Evolutionary conservation across 2,329 filamentous ascomycete species (phyloP), one percentile per base, ranked within the genome.

Genomic region (Cordyceps cicadae): DNA sequence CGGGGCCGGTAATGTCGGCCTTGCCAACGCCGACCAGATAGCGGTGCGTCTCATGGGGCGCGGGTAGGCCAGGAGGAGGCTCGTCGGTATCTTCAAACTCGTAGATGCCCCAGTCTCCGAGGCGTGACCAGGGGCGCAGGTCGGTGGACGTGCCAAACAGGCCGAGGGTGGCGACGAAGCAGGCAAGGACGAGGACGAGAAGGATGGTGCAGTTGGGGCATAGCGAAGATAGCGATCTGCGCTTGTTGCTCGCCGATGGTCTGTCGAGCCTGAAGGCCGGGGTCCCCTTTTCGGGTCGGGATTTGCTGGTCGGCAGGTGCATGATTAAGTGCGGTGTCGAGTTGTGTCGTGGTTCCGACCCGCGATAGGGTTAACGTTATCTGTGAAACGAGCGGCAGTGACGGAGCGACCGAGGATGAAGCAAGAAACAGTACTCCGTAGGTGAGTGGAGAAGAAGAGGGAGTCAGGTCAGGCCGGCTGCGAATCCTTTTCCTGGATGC

Each of bases 1-100:
- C 89, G 0, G 91, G 90, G 4, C 89, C 80, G 1, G 80, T 83
- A 64, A 83, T 80, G 65, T 83, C 80, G 17, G 75, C 81, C 65
- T 81, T 82, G 49, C 81, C 80, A 14, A 78, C 78, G 3, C 80
- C 80, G 19, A 83, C 63, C 3, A 83, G 71, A 62, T 81, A 83
- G n/a, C 63, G 58, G 14, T 62, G 54, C 49, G 54, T 63, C 54
- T 61, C 59, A 48, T 61, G 48, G 4, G 58, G 61, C 5, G 45
- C 15, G n/a, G 60, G 48, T n/a, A 62, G 54, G 41, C 37, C 37
- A 3, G 54, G 5, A 15, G 39, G 26, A 17, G 60, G 54, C 29
- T 51, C 60, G 15, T 62, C 54, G 5, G 39, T 32, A 8, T 57
- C 60, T 21, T 62, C 60, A 41, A 48, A 57, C 24, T 62, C 54